Conservation (phyloP, 108 stramenopile species). For the Heterococcus sp. region DNA sequence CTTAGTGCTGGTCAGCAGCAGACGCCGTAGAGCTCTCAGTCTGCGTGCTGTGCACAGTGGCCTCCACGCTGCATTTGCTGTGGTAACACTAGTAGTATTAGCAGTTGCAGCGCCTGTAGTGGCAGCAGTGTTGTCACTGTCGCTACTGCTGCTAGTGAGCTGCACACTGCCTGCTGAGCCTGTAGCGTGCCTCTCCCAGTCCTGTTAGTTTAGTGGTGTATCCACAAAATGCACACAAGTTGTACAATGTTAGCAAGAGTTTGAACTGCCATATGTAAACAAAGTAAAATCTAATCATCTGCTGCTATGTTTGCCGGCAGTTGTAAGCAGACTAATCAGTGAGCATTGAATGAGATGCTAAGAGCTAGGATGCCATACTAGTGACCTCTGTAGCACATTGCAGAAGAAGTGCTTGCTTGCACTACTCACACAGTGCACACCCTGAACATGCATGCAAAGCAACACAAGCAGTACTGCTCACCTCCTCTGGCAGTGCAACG, state of each 20-base stretch:
- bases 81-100: too few relatives aligned
- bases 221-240: too few relatives aligned
- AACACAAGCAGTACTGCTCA: too few relatives aligned
- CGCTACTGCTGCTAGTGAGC: neutral
- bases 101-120: neutral
- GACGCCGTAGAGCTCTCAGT: neutral
- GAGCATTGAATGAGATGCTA: too few relatives aligned
- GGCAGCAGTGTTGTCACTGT: neutral
- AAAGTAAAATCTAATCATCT: too few relatives aligned
- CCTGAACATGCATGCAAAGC: neutral
- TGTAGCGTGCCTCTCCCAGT: neutral
- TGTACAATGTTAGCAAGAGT: too few relatives aligned
- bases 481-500: constrained; percentile 76
- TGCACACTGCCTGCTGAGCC: neutral
- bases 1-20: constrained; percentile 69
- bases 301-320: too few relatives aligned
- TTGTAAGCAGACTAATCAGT: too few relatives aligned
- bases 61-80: neutral
- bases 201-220: constrained; percentile 4
- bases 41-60: constrained; percentile 27
- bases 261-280: too few relatives aligned
- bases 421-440: neutral
- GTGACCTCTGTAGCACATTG: too few relatives aligned
- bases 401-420: neutral
- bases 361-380: too few relatives aligned